Conservation (phyloP, 1,139 yeast genomes). For the Protomyces arabidopsidicola region DNA sequence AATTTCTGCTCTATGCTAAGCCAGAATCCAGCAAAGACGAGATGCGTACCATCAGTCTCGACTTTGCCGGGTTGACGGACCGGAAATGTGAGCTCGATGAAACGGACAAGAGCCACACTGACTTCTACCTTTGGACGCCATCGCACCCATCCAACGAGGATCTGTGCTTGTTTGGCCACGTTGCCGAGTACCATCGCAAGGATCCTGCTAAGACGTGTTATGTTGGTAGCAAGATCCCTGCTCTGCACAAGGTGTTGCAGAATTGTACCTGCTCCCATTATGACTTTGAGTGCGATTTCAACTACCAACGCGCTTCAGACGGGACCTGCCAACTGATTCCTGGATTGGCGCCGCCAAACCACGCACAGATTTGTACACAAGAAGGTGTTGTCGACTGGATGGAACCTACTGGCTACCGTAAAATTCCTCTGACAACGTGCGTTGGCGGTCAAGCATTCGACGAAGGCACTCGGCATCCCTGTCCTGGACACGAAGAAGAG, state of each 20-base stretch:
- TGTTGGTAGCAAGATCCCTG: constrained; percentile 62
- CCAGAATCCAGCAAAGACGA: constrained; percentile 45
- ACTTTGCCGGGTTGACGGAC: constrained; percentile 60
- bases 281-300: constrained; percentile 93
- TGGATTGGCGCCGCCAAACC: constrained; percentile 66
- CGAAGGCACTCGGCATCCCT: constrained; percentile 59
- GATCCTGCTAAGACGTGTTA: constrained; percentile 65
- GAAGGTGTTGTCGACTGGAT: constrained; percentile 60
- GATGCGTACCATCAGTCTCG: constrained; percentile 49
- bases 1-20: constrained; percentile 55
- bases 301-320: constrained; percentile 62
- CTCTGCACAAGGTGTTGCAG: constrained; percentile 54
- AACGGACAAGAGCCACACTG: constrained; percentile 57
- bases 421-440: constrained; percentile 69
- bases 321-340: constrained; percentile 80
- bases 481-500: constrained; percentile 81
- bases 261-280: constrained; percentile 81
- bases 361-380: constrained; percentile 58
- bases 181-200: constrained; percentile 70
- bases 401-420: constrained; percentile 76
- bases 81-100: constrained; percentile 47
- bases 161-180: constrained; percentile 85
- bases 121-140: constrained; percentile 81
- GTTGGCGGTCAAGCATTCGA: constrained; percentile 67
- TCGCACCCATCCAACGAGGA: constrained; percentile 56